Base-by-base conservation (phyloP, 2,329 filamentous ascomycete genomes). In the Emmonsia crescens region DNA sequence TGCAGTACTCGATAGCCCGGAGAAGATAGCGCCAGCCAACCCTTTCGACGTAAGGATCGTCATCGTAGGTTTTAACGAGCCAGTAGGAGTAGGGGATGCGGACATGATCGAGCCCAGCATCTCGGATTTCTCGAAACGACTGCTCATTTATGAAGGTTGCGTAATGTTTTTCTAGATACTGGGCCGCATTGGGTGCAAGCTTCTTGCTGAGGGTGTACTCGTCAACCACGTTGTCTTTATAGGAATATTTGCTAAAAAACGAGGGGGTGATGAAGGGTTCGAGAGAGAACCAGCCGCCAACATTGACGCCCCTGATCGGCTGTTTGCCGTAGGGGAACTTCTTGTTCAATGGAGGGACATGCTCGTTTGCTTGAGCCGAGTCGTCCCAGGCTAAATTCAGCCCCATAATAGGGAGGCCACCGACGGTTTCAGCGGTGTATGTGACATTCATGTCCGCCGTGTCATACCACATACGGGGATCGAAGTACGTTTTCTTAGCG, bases 201-300 rank as follows among this genome's bases (percentile, higher is more conserved):
- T 88, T 82, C 52, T 80, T 75, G 63, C 84, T 85, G 29, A 97
- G 80, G 0, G 89, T 96, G 75, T 84, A 97, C 74, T 99, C 94
- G 70, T 99, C 94, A 21, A 97, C 82, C 49, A 97, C 84, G 5
- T 75, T 84, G 78, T 78, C 86, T 67, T 75, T 76, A 1, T 76
- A 73, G 46, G 79, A 77, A 71, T 88, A 90, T 64, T 82, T 82
- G 64, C 85, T 77, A 76, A 99, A 99, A 31, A 96, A 82, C 0
- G 92, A 96, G 0, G 94, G 94, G 3, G 90, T 93, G 72, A 99
- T 97, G 73, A 96, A 96, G 0, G 94, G 94, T 70, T 99, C 94
- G 14, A 99, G 78, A 2, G 88, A 89, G 1, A 99, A 83, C 94
- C 94, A 99, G 14, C 94, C 94, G 58, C 94, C 94, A 0, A 97